Evolutionary conservation across 2,329 filamentous ascomycete genomes (phyloP), one percentile per base, ranked within the genome.

Genomic region (Fusarium torreyae): DNA sequence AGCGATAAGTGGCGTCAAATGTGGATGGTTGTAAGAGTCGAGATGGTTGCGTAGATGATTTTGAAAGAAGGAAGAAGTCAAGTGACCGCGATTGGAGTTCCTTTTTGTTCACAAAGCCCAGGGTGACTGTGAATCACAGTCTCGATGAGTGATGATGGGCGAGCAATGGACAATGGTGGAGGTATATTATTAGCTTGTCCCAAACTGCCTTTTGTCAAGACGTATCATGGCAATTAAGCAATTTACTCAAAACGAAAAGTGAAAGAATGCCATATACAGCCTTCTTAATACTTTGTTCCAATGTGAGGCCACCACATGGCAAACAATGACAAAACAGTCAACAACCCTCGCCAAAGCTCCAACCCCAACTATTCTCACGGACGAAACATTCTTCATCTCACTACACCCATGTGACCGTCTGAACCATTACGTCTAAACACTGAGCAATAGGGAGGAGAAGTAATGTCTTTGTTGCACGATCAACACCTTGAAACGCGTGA

Each of bases 401-500:
- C 14, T 18, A 14, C 9, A 42, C 13, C 17, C 18, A 42, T 17
- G 24, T 33, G 34, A 39, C 28, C 39, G 28, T 3, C 14, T 5
- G 13, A 18, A 15, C 15, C 20, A 13, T 34, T 31, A 22, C 11
- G 6, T 7, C 20, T 22, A 20, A 13, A 28, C 22, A 38, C 22
- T 11, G n/a, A 42, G 11, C 36, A 17, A 15, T 26, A 33, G 46
- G 7, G 18, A 38, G 20, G 6, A 52, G 31, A 38, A 17, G 15
- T n/a, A 17, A 15, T 28, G 15, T 31, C 55, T 42, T 50, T 24
- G 57, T 66, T 61, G 57, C 57, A 63, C 58, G 43, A 53, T 68
- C 34, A 34, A 28, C 22, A 44, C 44, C 31, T 31, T 24, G 17
- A 43, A 63, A 62, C 59, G 66, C 54, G 57, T 63, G 62, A 70